Conservation (phyloP, 352 stramenopile species). For the Blastocystis sp. region DNA sequence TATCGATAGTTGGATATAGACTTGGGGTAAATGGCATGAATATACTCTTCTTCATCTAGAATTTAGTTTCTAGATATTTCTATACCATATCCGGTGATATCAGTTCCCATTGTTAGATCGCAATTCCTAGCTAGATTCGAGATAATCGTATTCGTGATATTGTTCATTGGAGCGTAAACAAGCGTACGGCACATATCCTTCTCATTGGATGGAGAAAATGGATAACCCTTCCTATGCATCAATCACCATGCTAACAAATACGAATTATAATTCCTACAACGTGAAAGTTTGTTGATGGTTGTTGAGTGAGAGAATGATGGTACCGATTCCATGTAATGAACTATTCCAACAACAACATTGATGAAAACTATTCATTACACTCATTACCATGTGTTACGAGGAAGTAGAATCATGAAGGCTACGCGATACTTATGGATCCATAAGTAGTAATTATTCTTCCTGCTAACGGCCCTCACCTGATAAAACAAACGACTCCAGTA, state of each 20-base stretch:
- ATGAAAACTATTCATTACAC: not conserved
- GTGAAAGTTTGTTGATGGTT: not conserved
- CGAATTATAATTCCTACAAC: not conserved
- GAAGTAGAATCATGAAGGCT: conserved; percentile 5
- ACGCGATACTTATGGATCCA: not conserved
- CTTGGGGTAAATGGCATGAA: not conserved
- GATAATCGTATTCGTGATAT: not conserved
- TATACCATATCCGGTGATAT: conserved; percentile 3
- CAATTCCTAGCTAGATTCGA: not conserved
- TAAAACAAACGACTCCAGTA: not conserved
- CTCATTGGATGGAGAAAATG: not conserved
- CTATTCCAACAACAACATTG: not conserved
- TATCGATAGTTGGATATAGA: not conserved
- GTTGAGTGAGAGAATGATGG: not conserved
- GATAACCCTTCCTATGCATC: not conserved
- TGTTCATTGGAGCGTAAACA: not conserved
- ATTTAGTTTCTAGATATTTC: not conserved
- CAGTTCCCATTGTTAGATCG: not conserved
- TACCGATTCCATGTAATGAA: not conserved
- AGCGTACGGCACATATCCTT: conserved; percentile 21
- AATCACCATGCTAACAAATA: not conserved
- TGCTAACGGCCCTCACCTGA: not conserved
- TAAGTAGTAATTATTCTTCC: not conserved
- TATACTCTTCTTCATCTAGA: not conserved
- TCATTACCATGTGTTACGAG: not conserved